Evolutionary conservation across 1,284 basidiomycete species (phyloP).

Genomic region (Grifola frondosa): DNA sequence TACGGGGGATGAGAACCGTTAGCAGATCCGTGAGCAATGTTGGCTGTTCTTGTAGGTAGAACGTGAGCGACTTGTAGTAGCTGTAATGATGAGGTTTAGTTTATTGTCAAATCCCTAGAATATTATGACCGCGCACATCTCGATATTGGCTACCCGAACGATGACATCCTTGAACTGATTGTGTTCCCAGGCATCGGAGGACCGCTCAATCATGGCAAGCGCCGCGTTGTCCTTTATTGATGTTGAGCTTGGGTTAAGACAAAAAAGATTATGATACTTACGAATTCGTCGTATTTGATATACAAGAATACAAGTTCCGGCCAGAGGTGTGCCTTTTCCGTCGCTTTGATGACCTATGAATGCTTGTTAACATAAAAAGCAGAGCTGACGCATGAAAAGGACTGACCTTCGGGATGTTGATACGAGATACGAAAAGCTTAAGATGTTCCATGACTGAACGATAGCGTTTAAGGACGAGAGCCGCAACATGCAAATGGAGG

Average conservation of each 20-base stretch:
- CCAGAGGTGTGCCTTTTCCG: constrained; percentile 98
- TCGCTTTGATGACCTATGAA: constrained; percentile 84
- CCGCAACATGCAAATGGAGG: too few relatives aligned
- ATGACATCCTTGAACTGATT: constrained; percentile 98
- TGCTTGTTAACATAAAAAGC: constrained; percentile 13
- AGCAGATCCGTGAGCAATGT: constrained; percentile 92
- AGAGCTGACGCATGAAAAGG: constrained; percentile 3
- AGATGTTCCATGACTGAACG: constrained; percentile 93
- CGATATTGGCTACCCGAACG: constrained; percentile 95
- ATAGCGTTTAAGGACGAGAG: not conserved
- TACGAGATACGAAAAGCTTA: constrained; percentile 95
- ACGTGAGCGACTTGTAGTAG: constrained; percentile 86
- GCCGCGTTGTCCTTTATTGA: constrained; percentile 83
- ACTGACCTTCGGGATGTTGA: constrained; percentile 83
- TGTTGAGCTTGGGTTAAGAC: constrained; percentile 7
- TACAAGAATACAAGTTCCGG: constrained; percentile 98
- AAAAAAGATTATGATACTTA: constrained; percentile 37
- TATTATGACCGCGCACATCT: constrained; percentile 65
- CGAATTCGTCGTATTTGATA: constrained; percentile 96
- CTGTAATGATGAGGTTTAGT: constrained; percentile 37
- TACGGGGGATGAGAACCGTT: constrained; percentile 87
- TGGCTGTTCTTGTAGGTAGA: constrained; percentile 94
- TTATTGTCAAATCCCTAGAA: not conserved
- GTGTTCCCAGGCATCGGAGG: constrained; percentile 97
- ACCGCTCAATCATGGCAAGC: constrained; percentile 96